Base-by-base conservation (phyloP, 441 rosid species). In the Kokia cookei region DNA sequence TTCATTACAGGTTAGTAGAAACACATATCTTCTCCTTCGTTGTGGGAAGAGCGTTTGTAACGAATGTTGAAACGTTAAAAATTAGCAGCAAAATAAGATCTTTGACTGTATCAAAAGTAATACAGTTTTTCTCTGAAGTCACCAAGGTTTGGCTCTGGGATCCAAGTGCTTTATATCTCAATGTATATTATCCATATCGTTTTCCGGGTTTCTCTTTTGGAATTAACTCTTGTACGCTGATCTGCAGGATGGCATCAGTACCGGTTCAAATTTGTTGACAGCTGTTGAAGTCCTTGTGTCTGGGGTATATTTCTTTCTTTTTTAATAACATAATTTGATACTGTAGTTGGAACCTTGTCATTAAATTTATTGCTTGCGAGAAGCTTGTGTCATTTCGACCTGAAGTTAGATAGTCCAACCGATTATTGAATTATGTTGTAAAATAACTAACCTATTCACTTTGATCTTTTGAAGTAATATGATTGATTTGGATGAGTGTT, bases 1-100 rank as follows among this genome's bases (percentile, higher is more conserved):
- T 80, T 75, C 47, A 84, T 77, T 76, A 76, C 97, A 97, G 99
- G 97, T 86, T 97, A 90, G 99, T 94, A 80, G 99, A 97, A 89
- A 94, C 98, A 78, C 98, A 97, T 71, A 88, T 97, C 78, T 97
- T 97, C 90, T 94, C 94, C 62, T 97, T 97, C 84, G 99, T 94
- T 79, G 93, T 97, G 83, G 99, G 99, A 88, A 88, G 99, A 90
- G 99, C 99, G 58, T 97, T 94, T 91, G 99, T 94, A 75, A 88
- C 97, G 51, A 98, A 93, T 84, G 83, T 94, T 65, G 99, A 91
- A 83, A 97, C 94, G 91, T 88, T 97, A 86, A 97, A 94, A 82
- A 88, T 97, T 75, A 81, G 92, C 87, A 90, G 91, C 91, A 93
- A 91, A 90, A 84, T 88, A 76, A 90, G 94, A 84, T 86, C 97